Percentiles rank a stretch among this genome's conserved stretches.
These are phyloP conservation scores for Ceratorhiza oryzae-sativae DNA, from an alignment of 1,284 basidiomycete species.

Conservation along the genomic window DNA sequence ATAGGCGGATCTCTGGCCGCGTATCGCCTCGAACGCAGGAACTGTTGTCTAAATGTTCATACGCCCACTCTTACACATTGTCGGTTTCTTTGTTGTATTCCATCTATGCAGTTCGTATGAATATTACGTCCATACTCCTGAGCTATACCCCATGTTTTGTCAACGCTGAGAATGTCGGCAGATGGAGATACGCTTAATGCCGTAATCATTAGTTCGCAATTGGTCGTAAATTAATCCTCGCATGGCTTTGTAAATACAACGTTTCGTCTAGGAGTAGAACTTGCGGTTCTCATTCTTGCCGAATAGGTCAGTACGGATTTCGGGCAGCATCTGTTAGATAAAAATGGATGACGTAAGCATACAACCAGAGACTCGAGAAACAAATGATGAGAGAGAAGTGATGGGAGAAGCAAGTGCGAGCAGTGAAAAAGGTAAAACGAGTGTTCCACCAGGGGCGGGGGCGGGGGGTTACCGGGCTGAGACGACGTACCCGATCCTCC, in stretches of 20 bases:
- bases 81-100: slow-evolving; percentile 42
- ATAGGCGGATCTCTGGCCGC: slow-evolving; percentile 98
- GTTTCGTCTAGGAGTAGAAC: slow-evolving; percentile 63
- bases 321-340: slow-evolving; percentile 80
- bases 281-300: slow-evolving; percentile 87
- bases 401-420: background rate
- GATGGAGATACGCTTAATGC: no score
- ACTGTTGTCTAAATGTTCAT: slow-evolving; percentile 78
- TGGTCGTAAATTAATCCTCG: slow-evolving; percentile 33
- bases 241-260: slow-evolving; percentile 17
- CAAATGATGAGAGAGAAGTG: background rate
- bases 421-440: no score
- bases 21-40: slow-evolving; percentile 98
- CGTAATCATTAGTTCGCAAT: background rate
- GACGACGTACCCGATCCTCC: slow-evolving; percentile 81
- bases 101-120: slow-evolving; percentile 34
- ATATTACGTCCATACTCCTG: slow-evolving; percentile 28
- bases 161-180: no score
- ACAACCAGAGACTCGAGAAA: background rate
- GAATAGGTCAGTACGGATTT: slow-evolving; percentile 85
- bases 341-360: background rate
- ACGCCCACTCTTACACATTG: background rate
- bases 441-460: no score
- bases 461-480: background rate
- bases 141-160: background rate